Conservation (phyloP, 208 protist species). For the Acanthamoeba castellanii region DNA sequence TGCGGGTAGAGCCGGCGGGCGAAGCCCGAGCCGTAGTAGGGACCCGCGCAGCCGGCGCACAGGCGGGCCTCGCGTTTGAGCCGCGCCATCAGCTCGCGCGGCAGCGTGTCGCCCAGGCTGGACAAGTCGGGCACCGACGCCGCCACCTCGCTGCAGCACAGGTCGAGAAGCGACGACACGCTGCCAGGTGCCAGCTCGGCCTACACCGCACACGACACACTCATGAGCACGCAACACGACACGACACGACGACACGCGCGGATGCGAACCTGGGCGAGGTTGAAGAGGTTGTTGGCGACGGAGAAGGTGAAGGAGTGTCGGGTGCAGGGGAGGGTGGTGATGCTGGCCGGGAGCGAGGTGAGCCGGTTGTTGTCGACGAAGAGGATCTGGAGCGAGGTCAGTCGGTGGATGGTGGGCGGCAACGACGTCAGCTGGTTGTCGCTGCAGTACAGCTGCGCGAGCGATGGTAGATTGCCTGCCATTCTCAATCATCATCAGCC, state of each 20-base stretch:
- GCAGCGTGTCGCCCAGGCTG: neutral
- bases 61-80: neutral
- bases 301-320: slow-evolving; percentile 36
- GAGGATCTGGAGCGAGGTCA: slow-evolving; percentile 24
- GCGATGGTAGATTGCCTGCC: slow-evolving; percentile 21
- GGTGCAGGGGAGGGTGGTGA: neutral
- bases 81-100: neutral
- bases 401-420: slow-evolving; percentile 11
- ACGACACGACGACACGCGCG: neutral
- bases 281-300: neutral
- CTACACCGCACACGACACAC: neutral
- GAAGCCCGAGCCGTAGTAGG: neutral
- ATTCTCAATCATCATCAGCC: neutral
- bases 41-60: slow-evolving; percentile 11
- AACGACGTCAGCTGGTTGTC: slow-evolving; percentile 18
- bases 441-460: slow-evolving; percentile 37
- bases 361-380: slow-evolving; percentile 24
- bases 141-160: neutral
- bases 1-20: neutral
- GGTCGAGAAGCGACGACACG: slow-evolving; percentile 38
- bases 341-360: neutral
- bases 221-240: neutral
- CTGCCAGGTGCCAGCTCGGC: neutral
- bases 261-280: neutral
- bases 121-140: neutral